Base-by-base conservation (phyloP, 768 basidiomycete genomes). In the Phaffia tasmanica region DNA sequence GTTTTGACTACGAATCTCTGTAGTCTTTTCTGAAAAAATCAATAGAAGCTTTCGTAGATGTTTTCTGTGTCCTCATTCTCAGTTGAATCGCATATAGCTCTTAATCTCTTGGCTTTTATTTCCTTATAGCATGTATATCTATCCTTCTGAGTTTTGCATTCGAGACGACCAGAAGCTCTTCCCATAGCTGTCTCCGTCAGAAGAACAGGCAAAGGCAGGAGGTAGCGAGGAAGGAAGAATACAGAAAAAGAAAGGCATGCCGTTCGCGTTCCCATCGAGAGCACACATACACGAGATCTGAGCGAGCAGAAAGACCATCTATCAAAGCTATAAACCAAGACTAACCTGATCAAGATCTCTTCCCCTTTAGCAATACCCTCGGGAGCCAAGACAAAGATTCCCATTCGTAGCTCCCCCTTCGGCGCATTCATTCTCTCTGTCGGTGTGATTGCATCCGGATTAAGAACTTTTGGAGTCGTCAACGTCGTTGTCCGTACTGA, bases 311-410 rank as follows among this genome's bases (percentile, higher is more conserved):
- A 42, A 42, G 35, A 42, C 35, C 35, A 11, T 32, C n/a, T 15
- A n/a, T 32, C 55, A 5, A 25, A 18, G 55, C 55, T 21, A 18
- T 18, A 23, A 57, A 42, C 27, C 14, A 42, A 47, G 11, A 58
- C 65, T 30, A 23, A 67, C 66, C 46, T 49, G 54, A 67, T 60
- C 48, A 69, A 46, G 35, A 69, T 69, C 51, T 69, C 67, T 30
- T 69, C 62, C 25, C 67, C 67, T 49, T 69, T 69, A 6, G 30
- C 53, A n/a, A 69, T 64, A 3, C 61, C 63, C 16, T 62, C 60
- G 19, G 61, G 49, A 23, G 56, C 49, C 25, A 35, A 16, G 21
- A 63, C 67, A 11, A 58, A 69, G 32, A 69, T 59, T 30, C 67
- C 67, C 67, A 69, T 69, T 46, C 67, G 18, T 14, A 69, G 23